These are phyloP conservation scores for Takashimella koratensis DNA, from an alignment of 1,284 basidiomycete species.

Conservation along the genomic window DNA sequence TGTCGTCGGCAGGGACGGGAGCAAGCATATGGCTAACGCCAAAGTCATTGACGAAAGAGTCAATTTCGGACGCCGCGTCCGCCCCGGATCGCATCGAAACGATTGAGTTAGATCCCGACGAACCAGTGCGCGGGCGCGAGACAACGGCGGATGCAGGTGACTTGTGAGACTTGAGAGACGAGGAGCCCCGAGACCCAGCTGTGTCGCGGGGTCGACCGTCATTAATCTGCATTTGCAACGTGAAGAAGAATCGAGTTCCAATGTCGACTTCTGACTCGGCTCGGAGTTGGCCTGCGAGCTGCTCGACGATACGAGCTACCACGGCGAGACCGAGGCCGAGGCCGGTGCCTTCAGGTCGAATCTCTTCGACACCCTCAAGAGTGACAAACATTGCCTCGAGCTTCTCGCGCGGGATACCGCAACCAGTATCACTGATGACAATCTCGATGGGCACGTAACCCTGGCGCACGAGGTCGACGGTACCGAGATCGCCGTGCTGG, in stretches of 20 bases:
- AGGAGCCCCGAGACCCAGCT: background rate
- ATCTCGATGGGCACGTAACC: constrained; percentile 62
- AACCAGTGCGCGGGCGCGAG: constrained; percentile 6
- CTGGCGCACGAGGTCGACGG: constrained; percentile 5
- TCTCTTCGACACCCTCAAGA: constrained; percentile 75
- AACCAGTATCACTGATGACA: constrained; percentile 70
- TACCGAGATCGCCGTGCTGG: constrained; percentile 12
- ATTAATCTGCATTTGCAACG: constrained; percentile 31
- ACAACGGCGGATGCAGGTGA: background rate
- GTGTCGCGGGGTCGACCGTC: constrained; percentile 2
- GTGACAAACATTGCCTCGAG: constrained; percentile 80
- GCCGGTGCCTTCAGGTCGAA: constrained; percentile 16
- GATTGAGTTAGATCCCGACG: constrained; percentile 16
- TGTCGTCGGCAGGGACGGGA: constrained; percentile 44
- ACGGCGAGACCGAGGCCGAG: constrained; percentile 71
- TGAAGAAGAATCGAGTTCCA: constrained; percentile 64
- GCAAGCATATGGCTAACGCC: constrained; percentile 38
- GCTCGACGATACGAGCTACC: constrained; percentile 76
- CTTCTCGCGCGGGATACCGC: constrained; percentile 68
- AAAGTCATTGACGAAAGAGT: constrained; percentile 65
- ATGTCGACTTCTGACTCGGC: constrained; percentile 67
- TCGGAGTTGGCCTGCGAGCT: constrained; percentile 72
- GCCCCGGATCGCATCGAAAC: constrained; percentile 18
- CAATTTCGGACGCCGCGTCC: constrained; percentile 55
- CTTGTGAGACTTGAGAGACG: constrained; percentile 4